Conservation (phyloP, 2,329 filamentous ascomycete genomes). For the Byssothecium circinans region DNA sequence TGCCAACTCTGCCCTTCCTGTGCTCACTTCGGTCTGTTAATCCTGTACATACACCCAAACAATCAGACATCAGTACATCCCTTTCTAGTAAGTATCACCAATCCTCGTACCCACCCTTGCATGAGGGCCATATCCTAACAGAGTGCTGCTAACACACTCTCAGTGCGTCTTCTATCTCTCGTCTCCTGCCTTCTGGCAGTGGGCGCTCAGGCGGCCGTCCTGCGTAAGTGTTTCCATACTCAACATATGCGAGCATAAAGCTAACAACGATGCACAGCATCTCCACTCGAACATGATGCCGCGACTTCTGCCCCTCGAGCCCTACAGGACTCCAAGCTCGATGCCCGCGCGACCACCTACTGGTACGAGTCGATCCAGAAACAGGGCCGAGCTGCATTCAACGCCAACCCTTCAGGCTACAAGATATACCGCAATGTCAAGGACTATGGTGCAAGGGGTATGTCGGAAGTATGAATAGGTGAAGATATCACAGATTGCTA, state of each 20-base stretch:
- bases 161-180: slow-evolving; percentile 25
- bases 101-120: background rate
- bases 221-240: slow-evolving; percentile 12
- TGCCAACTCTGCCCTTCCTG: background rate
- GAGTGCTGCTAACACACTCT: background rate
- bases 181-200: slow-evolving; percentile 35
- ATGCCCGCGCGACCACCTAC: slow-evolving; percentile 29
- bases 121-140: background rate
- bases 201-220: slow-evolving; percentile 22
- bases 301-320: slow-evolving; percentile 4
- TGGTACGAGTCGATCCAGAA: slow-evolving; percentile 50
- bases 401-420: slow-evolving; percentile 42
- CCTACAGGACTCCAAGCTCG: background rate
- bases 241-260: background rate
- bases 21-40: background rate
- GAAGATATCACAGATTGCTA: slow-evolving; percentile 7
- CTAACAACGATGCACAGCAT: slow-evolving; percentile 7
- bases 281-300: slow-evolving; percentile 2
- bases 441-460: slow-evolving; percentile 49
- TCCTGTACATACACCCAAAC: background rate
- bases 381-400: slow-evolving; percentile 47
- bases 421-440: slow-evolving; percentile 50
- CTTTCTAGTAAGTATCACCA: slow-evolving; percentile 3
- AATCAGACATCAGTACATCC: background rate
- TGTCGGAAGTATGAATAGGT: background rate